A percentile compares a stretch with the other conserved stretches of the same genome.
These are phyloP conservation scores for Blumeria graminis DNA, from an alignment of 2,329 filamentous ascomycete species.

Conservation along the genomic window DNA sequence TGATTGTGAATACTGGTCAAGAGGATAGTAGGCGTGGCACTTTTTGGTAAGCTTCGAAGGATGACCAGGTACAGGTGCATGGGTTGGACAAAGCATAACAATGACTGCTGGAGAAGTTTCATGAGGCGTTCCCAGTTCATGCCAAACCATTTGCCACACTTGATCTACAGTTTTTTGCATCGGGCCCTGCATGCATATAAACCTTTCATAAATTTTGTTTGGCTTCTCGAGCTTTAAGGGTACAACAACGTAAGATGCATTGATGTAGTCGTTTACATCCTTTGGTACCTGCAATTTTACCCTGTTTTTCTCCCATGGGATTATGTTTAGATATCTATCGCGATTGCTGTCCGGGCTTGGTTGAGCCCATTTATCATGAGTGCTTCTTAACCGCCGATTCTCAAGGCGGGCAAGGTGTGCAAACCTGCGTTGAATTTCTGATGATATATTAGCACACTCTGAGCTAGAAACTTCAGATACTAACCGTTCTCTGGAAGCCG, in stretches of 20 bases:
- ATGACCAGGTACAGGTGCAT: not conserved
- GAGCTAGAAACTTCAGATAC: too few relatives aligned
- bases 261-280: conserved; percentile 39
- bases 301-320: conserved; percentile 67
- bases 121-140: not conserved
- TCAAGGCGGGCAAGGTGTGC: too few relatives aligned
- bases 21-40: conserved; percentile 6
- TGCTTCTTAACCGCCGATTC: too few relatives aligned
- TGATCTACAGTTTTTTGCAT: not conserved
- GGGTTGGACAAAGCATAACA: conserved; percentile 6
- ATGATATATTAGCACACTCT: too few relatives aligned
- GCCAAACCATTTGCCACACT: conserved; percentile 4
- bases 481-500: too few relatives aligned
- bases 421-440: too few relatives aligned
- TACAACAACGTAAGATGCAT: conserved; percentile 28
- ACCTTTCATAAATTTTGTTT: conserved; percentile 6
- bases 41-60: conserved; percentile 5
- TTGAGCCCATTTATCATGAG: too few relatives aligned
- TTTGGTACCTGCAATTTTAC: conserved; percentile 56
- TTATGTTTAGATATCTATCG: conserved; percentile 72
- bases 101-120: not conserved
- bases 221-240: conserved; percentile 23
- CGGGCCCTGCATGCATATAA: conserved; percentile 6
- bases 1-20: not conserved
- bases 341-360: conserved; percentile 17